A percentile compares a stretch with the other conserved stretches of the same genome.
These are phyloP conservation scores for Myxozyma melibiosi DNA, from an alignment of 805 yeast genomes.

Conservation along the genomic window DNA sequence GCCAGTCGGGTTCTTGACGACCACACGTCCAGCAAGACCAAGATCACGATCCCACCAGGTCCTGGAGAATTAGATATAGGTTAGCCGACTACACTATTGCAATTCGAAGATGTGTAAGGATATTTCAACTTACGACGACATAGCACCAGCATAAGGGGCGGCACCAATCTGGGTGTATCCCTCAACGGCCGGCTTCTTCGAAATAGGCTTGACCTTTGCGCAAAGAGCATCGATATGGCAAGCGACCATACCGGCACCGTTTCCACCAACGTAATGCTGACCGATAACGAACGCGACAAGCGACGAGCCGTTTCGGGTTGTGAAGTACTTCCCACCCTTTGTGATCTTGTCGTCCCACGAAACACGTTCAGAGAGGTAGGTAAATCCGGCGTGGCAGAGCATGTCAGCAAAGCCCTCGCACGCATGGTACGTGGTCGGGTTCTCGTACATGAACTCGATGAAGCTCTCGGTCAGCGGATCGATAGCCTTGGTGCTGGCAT, in stretches of 20 bases:
- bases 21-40: constrained; percentile 78
- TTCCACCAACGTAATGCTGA: constrained; percentile 60
- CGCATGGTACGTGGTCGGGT: constrained; percentile 66
- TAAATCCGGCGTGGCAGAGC: constrained; percentile 62
- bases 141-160: constrained; percentile 80
- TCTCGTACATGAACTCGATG: constrained; percentile 33
- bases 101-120: not conserved
- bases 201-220: constrained; percentile 66
- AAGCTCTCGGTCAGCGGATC: constrained; percentile 27
- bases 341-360: constrained; percentile 51
- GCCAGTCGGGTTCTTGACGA: constrained; percentile 49
- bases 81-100: not conserved
- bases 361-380: constrained; percentile 63
- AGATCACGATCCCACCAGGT: constrained; percentile 86
- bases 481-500: constrained; percentile 9
- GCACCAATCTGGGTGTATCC: constrained; percentile 81
- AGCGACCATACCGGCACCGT: constrained; percentile 61
- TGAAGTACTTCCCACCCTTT: constrained; percentile 59
- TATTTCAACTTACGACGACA: constrained; percentile 41
- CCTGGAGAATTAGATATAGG: not conserved
- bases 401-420: constrained; percentile 62
- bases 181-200: constrained; percentile 61
- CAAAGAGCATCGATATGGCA: constrained; percentile 59
- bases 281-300: constrained; percentile 74
- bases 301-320: constrained; percentile 68